These are phyloP conservation scores for Termitomyces sp. DNA, from an alignment of 1,284 basidiomycete genomes.

Conservation along the genomic window DNA sequence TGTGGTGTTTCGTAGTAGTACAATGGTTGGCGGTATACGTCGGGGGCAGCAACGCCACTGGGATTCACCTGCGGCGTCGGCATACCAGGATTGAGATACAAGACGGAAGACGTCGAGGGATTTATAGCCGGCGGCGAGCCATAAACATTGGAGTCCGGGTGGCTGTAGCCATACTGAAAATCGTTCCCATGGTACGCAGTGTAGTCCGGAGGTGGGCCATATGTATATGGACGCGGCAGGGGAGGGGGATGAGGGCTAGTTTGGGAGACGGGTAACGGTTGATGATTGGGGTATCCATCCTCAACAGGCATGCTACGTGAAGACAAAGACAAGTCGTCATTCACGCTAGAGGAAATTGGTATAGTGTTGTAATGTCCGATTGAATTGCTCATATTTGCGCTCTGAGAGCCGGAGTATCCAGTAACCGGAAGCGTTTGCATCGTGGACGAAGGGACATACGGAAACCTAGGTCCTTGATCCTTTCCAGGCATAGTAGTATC, in stretches of 20 bases:
- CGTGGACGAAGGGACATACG: conserved; percentile 38
- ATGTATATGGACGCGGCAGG: conserved; percentile 44
- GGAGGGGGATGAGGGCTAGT: conserved; percentile 27
- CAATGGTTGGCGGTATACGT: conserved; percentile 45
- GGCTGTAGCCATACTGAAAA: conserved; percentile 49
- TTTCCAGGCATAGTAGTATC: conserved; percentile 41
- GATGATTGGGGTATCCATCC: conserved; percentile 45
- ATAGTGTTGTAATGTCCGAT: conserved; percentile 38
- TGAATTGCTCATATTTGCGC: conserved; percentile 19
- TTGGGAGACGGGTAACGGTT: conserved; percentile 25
- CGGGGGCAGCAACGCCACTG: conserved; percentile 37
- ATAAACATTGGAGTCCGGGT: conserved; percentile 51
- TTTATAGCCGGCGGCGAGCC: conserved; percentile 25
- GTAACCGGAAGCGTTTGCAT: conserved; percentile 32
- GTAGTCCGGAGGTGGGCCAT: conserved; percentile 54
- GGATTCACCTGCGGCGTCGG: conserved; percentile 40
- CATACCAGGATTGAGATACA: conserved; percentile 41
- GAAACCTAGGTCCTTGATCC: conserved; percentile 35
- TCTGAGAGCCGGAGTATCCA: conserved; percentile 27
- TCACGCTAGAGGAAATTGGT: conserved; percentile 39
- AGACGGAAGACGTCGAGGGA: conserved; percentile 31
- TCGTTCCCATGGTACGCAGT: conserved; percentile 48
- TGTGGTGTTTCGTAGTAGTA: conserved; percentile 54
- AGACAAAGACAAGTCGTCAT: conserved; percentile 51
- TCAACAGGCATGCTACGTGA: conserved; percentile 67